phyloP scores from a whole-genome alignment of 768 basidiomycete species.

The Pleurotus ostreatus region DNA sequence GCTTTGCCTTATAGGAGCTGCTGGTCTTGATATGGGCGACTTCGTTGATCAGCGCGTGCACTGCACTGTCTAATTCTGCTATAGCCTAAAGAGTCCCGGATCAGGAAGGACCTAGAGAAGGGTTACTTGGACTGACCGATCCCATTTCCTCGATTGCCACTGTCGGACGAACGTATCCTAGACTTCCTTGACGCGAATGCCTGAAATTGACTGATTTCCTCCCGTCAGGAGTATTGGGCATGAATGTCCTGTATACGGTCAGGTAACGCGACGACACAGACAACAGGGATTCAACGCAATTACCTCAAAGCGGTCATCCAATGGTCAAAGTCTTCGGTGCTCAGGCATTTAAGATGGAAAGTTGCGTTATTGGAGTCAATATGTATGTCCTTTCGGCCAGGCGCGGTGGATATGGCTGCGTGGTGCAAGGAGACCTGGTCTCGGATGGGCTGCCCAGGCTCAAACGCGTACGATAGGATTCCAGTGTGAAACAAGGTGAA shows the following conservation, averaged over 20 bases:
- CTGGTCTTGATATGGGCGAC: constrained; percentile 42
- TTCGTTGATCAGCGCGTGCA: constrained; percentile 34
- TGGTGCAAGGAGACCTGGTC: constrained; percentile 64
- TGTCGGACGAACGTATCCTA: constrained; percentile 44
- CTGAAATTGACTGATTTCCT: constrained; percentile 38
- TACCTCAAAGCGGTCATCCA: constrained; percentile 81
- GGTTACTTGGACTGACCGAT: constrained; percentile 35
- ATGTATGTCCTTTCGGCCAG: constrained; percentile 76
- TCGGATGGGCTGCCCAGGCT: constrained; percentile 65
- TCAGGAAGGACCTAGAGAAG: neutral
- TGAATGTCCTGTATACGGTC: constrained; percentile 54
- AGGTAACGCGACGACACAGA: constrained; percentile 8
- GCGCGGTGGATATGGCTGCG: constrained; percentile 74
- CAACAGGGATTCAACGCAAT: constrained; percentile 4
- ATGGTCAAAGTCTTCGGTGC: constrained; percentile 58
- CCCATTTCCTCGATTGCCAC: constrained; percentile 65
- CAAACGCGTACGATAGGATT: constrained; percentile 69
- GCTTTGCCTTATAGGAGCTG: constrained; percentile 17
- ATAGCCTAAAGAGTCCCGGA: constrained; percentile 41
- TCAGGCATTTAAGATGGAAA: constrained; percentile 82
- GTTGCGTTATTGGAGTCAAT: constrained; percentile 73
- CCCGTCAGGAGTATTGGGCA: constrained; percentile 40
- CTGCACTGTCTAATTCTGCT: constrained; percentile 51
- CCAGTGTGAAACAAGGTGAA: constrained; percentile 69
- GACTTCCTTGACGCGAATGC: constrained; percentile 38